A percentile compares a stretch with the other conserved stretches of the same genome.
phyloP scores from a whole-genome alignment of 2,329 filamentous ascomycete species.

The Pseudogymnoascus sp. region DNA sequence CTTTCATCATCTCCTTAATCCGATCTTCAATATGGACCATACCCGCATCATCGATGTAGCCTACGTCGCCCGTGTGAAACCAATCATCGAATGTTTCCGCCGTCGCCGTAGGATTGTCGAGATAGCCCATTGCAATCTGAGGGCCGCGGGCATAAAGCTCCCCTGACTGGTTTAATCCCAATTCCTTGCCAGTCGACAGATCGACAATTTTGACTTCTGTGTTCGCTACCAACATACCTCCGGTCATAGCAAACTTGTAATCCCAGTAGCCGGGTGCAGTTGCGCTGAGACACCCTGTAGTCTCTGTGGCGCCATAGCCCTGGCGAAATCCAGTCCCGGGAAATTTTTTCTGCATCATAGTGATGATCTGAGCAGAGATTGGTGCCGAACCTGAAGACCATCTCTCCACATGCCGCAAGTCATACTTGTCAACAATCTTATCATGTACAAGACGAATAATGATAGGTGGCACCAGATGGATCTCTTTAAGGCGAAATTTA shows the following conservation, averaged over 20 bases:
- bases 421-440: slow-evolving; percentile 44
- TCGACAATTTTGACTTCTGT: slow-evolving; percentile 54
- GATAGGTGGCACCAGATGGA: slow-evolving; percentile 52
- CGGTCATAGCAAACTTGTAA: slow-evolving; percentile 43
- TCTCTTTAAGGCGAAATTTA: slow-evolving; percentile 44
- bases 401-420: slow-evolving; percentile 44
- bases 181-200: slow-evolving; percentile 42
- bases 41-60: slow-evolving; percentile 44
- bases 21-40: slow-evolving; percentile 61
- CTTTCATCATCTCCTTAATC: slow-evolving; percentile 50
- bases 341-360: slow-evolving; percentile 46
- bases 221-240: slow-evolving; percentile 47
- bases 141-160: slow-evolving; percentile 43
- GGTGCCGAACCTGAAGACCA: slow-evolving; percentile 56
- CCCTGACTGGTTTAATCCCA: slow-evolving; percentile 42
- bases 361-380: slow-evolving; percentile 46
- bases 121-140: slow-evolving; percentile 18
- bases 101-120: slow-evolving; percentile 13
- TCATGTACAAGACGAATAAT: slow-evolving; percentile 53
- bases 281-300: slow-evolving; percentile 52
- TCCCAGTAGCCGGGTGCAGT: slow-evolving; percentile 56
- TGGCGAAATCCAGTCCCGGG: slow-evolving; percentile 54
- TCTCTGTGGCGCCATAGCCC: slow-evolving; percentile 62
- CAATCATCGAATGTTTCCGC: slow-evolving; percentile 31
- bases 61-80: slow-evolving; percentile 63